A percentile compares a stretch with the other conserved stretches of the same genome.
These are phyloP conservation scores for Leucocoprinus leucothites DNA, from an alignment of 768 basidiomycete genomes.

Conservation along the genomic window DNA sequence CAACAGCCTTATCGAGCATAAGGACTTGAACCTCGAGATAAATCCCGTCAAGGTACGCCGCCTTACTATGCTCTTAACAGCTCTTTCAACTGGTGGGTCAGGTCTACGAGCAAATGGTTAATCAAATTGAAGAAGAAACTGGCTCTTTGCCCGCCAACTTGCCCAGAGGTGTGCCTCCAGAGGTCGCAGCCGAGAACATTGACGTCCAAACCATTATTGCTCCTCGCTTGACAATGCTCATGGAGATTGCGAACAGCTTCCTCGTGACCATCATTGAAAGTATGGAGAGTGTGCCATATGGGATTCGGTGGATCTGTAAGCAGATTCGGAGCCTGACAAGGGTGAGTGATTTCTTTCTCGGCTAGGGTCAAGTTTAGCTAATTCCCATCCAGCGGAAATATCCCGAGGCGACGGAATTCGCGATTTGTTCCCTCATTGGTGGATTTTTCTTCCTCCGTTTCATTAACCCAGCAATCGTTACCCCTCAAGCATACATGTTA, in stretches of 20 bases:
- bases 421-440: constrained; percentile 97
- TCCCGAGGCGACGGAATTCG: constrained; percentile 97
- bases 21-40: constrained; percentile 98
- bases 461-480: constrained; percentile 99
- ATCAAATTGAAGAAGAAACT: constrained; percentile 97
- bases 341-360: constrained; percentile 43
- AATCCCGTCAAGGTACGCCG: constrained; percentile 88
- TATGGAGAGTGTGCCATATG: constrained; percentile 98
- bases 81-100: constrained; percentile 25
- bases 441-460: constrained; percentile 99
- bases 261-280: constrained; percentile 97
- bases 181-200: constrained; percentile 88
- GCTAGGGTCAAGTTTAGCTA: neutral
- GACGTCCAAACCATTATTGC: constrained; percentile 99
- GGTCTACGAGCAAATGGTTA: constrained; percentile 99
- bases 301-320: constrained; percentile 99
- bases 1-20: constrained; percentile 98
- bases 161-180: constrained; percentile 90
- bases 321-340: constrained; percentile 96
- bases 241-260: constrained; percentile 99
- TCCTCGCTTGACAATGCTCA: constrained; percentile 95
- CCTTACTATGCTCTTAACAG: neutral
- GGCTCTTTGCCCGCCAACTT: constrained; percentile 88
- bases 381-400: constrained; percentile 78
- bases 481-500: constrained; percentile 99